Evolutionary conservation across 2,329 filamentous ascomycete species (phyloP), one percentile per base, ranked within the genome.

Genomic region (Verticillium longisporum): DNA sequence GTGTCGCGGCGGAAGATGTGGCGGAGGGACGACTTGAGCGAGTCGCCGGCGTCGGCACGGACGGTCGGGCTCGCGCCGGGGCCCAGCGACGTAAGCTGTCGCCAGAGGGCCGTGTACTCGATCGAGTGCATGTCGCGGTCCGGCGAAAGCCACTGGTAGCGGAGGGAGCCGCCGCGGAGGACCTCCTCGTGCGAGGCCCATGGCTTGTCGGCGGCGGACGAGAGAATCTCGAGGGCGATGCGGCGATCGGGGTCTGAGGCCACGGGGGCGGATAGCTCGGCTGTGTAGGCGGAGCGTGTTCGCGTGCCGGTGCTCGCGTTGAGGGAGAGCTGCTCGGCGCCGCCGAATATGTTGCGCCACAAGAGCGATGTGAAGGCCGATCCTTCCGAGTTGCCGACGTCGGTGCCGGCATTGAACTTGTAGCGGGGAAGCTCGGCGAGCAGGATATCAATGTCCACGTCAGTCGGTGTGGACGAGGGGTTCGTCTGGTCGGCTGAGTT

Each of bases 161-260:
- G 92, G 13, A 89, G 78, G 68, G 85, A 88, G 21, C 85, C 92
- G 15, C 93, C 92, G 70, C 88, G 91, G 21, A 96, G 77, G 3
- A 88, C 87, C 75, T 99, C 94, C 68, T 98, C 94, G 71, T 99
- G 94, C 65, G 91, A 95, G 26, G 95, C 92, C 90, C 92, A 98
- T 13, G 88, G 85, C 76, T 98, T 97, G 64, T 94, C 85, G 0
- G 91, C 96, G 55, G 91, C 88, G 64, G 91, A 96, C 10, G 89
- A 88, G 55, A 97, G 79, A 1, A 84, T 92, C 66, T 96, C 93
- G 63, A 96, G 69, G 66, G 94, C 88, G 63, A 92, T 80, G 63
- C 89, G 84, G 68, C 92, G 78, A 71, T 97, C 88, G 0, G 95
- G 93, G 72, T 97, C 90, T 75, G 90, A 91, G 54, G 60, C 53